Percentiles rank a stretch among this genome's conserved stretches.
Evolutionary conservation across 2,329 filamentous ascomycete genomes (phyloP).

Genomic region (Uncinocarpus reesii): DNA sequence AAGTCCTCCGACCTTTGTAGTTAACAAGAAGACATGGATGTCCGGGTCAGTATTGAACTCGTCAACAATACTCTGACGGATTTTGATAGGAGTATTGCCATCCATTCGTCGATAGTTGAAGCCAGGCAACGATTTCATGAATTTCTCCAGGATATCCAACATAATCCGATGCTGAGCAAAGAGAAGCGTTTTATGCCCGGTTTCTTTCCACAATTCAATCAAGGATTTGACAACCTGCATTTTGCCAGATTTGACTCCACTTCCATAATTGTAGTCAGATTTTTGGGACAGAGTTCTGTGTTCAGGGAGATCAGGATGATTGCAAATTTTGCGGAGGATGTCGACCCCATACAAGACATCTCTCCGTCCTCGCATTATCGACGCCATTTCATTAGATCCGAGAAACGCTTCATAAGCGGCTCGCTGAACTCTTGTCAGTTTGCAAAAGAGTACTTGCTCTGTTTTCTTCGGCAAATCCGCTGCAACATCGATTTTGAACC

Average conservation of each 20-base stretch:
- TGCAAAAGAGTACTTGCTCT: conserved; percentile 93
- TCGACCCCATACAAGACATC: conserved; percentile 86
- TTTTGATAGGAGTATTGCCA: conserved; percentile 76
- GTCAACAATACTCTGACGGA: conserved; percentile 82
- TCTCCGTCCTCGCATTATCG: conserved; percentile 62
- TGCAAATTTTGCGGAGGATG: conserved; percentile 89
- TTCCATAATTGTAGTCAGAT: conserved; percentile 65
- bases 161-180: conserved; percentile 93
- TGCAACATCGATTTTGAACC: conserved; percentile 87
- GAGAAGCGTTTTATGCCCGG: conserved; percentile 86
- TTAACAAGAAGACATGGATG: conserved; percentile 81
- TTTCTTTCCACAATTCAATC: conserved; percentile 75
- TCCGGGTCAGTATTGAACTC: conserved; percentile 75
- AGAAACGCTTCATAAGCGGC: conserved; percentile 74
- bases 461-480: conserved; percentile 90
- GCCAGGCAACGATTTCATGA: conserved; percentile 56
- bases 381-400: conserved; percentile 70
- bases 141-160: conserved; percentile 84
- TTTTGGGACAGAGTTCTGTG: conserved; percentile 51
- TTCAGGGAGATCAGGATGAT: conserved; percentile 82
- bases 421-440: conserved; percentile 69
- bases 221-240: conserved; percentile 89
- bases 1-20: conserved; percentile 87
- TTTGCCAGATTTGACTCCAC: conserved; percentile 72
- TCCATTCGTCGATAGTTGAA: conserved; percentile 86